Conservation (phyloP, 208 protist genomes). For the Crithidia sp. region DNA sequence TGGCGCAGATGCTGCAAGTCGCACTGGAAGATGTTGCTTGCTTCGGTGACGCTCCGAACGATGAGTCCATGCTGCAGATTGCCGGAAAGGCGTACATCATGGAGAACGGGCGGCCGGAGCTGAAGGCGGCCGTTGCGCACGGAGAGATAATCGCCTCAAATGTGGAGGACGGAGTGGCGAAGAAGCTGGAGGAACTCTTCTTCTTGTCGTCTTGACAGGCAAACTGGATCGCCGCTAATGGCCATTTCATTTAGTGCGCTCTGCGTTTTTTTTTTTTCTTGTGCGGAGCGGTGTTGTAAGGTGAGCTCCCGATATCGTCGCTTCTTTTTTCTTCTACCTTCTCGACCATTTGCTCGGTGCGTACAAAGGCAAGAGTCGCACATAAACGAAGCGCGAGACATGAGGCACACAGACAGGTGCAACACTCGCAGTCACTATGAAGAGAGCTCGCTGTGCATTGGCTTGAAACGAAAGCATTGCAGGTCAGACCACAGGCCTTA, state of each 20-base stretch:
- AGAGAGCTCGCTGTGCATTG: too few species aligned
- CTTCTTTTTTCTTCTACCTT: too few species aligned
- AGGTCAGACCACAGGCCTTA: too few species aligned
- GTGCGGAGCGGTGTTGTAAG: too few species aligned
- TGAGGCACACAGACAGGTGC: too few species aligned
- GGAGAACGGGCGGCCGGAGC: constrained; percentile 37
- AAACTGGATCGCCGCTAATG: too few species aligned
- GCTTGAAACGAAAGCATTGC: too few species aligned
- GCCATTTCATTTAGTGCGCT: background rate
- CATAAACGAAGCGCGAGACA: too few species aligned
- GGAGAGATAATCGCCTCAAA: constrained; percentile 56
- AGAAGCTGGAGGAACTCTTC: constrained; percentile 58
- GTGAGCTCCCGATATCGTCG: too few species aligned
- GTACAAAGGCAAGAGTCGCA: too few species aligned
- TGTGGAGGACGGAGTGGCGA: constrained; percentile 56
- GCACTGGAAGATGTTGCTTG: constrained; percentile 45
- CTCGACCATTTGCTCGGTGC: too few species aligned
- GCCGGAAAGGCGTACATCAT: constrained; percentile 61
- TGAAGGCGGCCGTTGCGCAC: constrained; percentile 42
- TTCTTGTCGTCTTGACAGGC: background rate
- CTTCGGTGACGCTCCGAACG: constrained; percentile 81
- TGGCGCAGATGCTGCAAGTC: constrained; percentile 45
- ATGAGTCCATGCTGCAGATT: constrained; percentile 58
- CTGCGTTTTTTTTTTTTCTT: background rate
- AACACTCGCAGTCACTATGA: too few species aligned